Evolutionary conservation across 225 moss, liverwort and hornwort genomes (phyloP).

Genomic region (Polytrichum formosum): DNA sequence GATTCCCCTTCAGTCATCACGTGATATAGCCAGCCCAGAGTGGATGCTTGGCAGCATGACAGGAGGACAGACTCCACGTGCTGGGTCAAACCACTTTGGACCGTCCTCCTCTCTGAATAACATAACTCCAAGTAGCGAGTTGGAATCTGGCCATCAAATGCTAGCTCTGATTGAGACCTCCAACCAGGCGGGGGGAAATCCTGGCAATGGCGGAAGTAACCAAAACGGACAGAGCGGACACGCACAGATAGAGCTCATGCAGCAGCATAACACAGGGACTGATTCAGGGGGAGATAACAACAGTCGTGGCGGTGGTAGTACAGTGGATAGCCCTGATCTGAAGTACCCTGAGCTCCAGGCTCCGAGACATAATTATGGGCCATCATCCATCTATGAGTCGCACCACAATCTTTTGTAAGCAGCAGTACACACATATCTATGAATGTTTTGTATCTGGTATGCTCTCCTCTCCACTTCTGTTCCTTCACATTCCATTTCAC

Average conservation of each 20-base stretch:
- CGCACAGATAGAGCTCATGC: conserved; percentile 76
- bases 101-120: conserved; percentile 40
- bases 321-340: conserved; percentile 61
- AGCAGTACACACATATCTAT: conserved; percentile 46
- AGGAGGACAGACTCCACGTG: conserved; percentile 55
- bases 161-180: conserved; percentile 58
- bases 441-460: conserved; percentile 54
- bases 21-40: conserved; percentile 70
- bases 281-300: conserved; percentile 69
- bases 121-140: conserved; percentile 32
- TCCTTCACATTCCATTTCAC: too few relatives aligned
- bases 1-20: conserved; percentile 49
- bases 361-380: conserved; percentile 63
- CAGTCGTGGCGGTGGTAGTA: conserved; percentile 56
- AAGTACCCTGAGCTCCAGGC: conserved; percentile 92
- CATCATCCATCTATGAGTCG: conserved; percentile 75
- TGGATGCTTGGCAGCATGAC: conserved; percentile 78
- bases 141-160: conserved; percentile 70
- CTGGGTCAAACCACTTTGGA: conserved; percentile 45
- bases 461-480: conserved; percentile 21
- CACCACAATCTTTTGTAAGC: conserved; percentile 88
- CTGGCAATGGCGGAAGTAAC: conserved; percentile 27
- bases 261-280: conserved; percentile 61
- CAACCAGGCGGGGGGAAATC: conserved; percentile 40
- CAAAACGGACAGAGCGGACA: conserved; percentile 44